Evolutionary conservation across 805 yeast species (phyloP).

Genomic region (Candida rishiriensis): DNA sequence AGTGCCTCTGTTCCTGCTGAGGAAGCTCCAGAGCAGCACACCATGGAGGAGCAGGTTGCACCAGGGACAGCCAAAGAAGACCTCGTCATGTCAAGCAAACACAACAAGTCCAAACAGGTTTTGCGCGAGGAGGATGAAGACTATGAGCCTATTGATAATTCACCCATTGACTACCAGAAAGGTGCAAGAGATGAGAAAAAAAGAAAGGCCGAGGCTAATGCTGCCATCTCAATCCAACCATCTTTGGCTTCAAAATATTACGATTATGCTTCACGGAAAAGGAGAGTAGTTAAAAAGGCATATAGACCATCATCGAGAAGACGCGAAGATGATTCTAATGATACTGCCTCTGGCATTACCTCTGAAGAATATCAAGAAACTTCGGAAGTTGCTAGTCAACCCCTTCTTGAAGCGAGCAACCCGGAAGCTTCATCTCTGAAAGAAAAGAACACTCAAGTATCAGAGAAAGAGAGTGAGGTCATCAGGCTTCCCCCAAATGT

Average conservation of each 20-base stretch:
- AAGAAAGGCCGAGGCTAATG: background rate
- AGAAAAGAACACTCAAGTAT: background rate
- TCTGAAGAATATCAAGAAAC: too few relatives aligned
- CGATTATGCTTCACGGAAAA: constrained; percentile 12
- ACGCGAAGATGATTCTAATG: constrained; percentile 8
- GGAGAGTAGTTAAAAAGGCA: constrained; percentile 18
- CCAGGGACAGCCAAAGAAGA: constrained; percentile 1
- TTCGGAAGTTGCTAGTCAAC: background rate
- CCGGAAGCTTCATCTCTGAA: background rate
- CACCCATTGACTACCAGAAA: constrained; percentile 5
- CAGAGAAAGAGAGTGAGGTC: background rate
- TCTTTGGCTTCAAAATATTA: constrained; percentile 1
- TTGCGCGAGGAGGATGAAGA: constrained; percentile 11
- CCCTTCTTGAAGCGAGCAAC: background rate
- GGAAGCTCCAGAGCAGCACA: too few relatives aligned
- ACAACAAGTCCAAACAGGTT: constrained; percentile 2
- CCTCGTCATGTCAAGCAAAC: constrained; percentile 3
- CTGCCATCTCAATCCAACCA: background rate
- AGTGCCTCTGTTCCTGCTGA: too few relatives aligned
- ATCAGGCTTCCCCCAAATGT: constrained; percentile 1
- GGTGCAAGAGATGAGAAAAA: background rate
- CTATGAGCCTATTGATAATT: constrained; percentile 17
- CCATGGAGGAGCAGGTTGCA: too few relatives aligned
- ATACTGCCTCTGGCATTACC: background rate
- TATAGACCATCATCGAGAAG: constrained; percentile 9